phyloP scores from a whole-genome alignment of 257 asterid genomes.

The Verbena officinalis region DNA sequence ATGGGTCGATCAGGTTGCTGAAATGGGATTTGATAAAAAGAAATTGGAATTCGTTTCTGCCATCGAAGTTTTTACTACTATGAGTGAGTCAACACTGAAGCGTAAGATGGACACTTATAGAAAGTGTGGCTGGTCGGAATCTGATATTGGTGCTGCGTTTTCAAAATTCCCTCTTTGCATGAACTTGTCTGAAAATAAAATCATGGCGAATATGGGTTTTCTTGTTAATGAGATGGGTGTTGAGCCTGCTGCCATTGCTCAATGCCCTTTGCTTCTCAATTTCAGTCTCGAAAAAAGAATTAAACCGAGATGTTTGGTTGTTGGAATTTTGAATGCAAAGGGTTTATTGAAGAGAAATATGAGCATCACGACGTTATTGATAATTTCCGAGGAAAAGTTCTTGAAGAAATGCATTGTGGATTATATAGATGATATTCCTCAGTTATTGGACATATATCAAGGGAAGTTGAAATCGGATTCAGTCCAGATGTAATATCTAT shows the following conservation, averaged over 20 bases:
- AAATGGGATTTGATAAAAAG: too few relatives aligned
- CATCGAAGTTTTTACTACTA: too few relatives aligned
- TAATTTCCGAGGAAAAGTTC: constrained; percentile 16
- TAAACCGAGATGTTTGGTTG: constrained; percentile 25
- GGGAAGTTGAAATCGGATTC: background rate
- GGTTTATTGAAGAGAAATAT: constrained; percentile 15
- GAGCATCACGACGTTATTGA: background rate
- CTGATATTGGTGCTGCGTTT: constrained; percentile 27
- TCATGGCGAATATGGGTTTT: constrained; percentile 30
- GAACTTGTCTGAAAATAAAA: constrained; percentile 34
- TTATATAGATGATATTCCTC: constrained; percentile 10
- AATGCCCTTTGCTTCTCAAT: constrained; percentile 7
- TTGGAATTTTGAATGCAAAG: constrained; percentile 15
- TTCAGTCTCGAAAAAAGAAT: too few relatives aligned
- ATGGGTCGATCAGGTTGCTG: too few relatives aligned
- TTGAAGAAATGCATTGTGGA: background rate
- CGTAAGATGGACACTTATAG: background rate
- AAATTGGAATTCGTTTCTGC: too few relatives aligned
- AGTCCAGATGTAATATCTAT: too few relatives aligned
- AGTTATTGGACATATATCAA: constrained; percentile 8
- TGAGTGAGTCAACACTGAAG: too few relatives aligned
- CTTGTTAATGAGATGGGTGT: constrained; percentile 21
- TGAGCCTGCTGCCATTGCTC: constrained; percentile 12
- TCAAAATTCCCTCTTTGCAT: constrained; percentile 26
- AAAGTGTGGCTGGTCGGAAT: constrained; percentile 39